Base-by-base conservation (phyloP, 2,329 filamentous ascomycete genomes). In the Leptoxyphium fumago region DNA sequence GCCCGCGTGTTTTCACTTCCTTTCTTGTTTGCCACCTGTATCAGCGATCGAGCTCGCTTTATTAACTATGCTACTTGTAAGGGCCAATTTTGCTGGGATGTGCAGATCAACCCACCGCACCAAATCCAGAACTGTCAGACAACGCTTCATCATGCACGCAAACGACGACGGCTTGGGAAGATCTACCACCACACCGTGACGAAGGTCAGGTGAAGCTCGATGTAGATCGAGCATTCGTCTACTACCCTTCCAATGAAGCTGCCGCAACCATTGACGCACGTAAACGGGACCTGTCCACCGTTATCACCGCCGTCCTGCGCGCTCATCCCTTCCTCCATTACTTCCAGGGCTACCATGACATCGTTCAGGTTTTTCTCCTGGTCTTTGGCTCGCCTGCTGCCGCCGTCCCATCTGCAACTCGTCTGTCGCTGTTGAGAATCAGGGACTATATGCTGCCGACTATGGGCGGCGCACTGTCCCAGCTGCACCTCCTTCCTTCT, bases 311-410 rank as follows among this genome's bases (percentile, higher is more conserved):
- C 50, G 78, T 93, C 11, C 74, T 98, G 39, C 81, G 93, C 43
- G 75, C 75, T 29, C 74, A 93, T 55, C 86, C 88, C 13, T 80
- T 81, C 60, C 76, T 98, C 30, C 86, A 80, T 68, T 98, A 98
- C 66, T 98, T 98, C 63, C 91, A 98, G 67, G 91, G 91, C 60
- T 98, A 93, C 62, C 91, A 98, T 64, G 91, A 98, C 66, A 96
- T 98, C 57, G 91, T 85, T 54, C 93, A 98, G 65, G 91, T 98
- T 18, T 74, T 98, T 47, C 75, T 96, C 36, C 74, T 98, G 11
- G 88, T 95, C 10, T 72, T 98, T 3, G 80, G 81, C 0, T 15
- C 32, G 32, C 32, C 32, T 5, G 5, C 32, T 13, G 32, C 32
- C 13, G 13, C 32, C 15, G 69, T 73, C 14, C 62, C 70, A 6